Evolutionary conservation across 2,329 filamentous ascomycete genomes (phyloP).

Genomic region (Tolypocladium paradoxum): DNA sequence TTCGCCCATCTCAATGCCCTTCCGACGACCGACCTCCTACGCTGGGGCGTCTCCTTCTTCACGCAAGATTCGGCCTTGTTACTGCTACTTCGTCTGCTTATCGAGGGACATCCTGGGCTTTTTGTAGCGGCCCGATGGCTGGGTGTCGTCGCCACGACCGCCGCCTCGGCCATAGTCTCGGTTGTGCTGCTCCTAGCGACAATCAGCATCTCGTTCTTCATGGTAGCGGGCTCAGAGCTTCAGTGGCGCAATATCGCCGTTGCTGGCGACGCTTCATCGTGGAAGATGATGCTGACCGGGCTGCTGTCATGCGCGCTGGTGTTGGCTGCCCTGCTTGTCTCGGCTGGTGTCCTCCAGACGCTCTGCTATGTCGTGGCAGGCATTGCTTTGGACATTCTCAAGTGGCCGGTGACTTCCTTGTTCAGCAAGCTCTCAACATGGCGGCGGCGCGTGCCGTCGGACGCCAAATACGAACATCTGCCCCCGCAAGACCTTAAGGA

Average conservation of each 20-base stretch:
- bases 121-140: background rate
- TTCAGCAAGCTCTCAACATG: background rate
- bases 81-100: conserved; percentile 9
- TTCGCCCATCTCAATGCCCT: conserved; percentile 10
- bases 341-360: background rate
- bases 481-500: background rate
- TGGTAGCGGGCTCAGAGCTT: conserved; percentile 18
- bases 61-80: conserved; percentile 12
- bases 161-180: background rate
- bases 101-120: conserved; percentile 1
- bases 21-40: conserved; percentile 6
- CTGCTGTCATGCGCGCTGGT: conserved; percentile 5
- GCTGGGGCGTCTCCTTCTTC: conserved; percentile 14
- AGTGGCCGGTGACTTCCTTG: background rate
- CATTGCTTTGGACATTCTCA: background rate
- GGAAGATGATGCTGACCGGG: conserved; percentile 17
- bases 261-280: conserved; percentile 17
- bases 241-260: conserved; percentile 22
- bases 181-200: conserved; percentile 5
- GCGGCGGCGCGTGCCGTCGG: background rate
- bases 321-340: background rate
- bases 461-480: background rate
- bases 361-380: background rate
- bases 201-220: conserved; percentile 15
- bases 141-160: background rate